Base-by-base conservation (phyloP, 805 yeast species). In the Lachancea waltii region DNA sequence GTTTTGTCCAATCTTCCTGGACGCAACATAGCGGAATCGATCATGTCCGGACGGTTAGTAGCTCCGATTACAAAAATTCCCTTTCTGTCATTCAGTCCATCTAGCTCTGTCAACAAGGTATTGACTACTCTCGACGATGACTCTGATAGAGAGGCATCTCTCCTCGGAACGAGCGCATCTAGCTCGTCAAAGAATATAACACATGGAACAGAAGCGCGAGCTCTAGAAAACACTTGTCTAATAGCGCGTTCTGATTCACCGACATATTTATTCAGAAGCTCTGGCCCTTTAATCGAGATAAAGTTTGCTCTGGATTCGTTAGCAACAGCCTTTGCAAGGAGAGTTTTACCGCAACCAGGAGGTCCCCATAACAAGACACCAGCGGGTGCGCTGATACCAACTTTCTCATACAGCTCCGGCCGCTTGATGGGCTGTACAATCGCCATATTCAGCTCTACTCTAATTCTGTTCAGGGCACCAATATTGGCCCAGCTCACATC, bases 351-450 rank as follows among this genome's bases (percentile, higher is more conserved):
- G 66, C 97, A 92, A 25, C 98, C 98, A 3, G 98, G 98, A 1
- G 98, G 98, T 0, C 98, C 98, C 98, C 98, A 92, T 70, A 92
- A 73, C 18, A 92, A 65, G 1, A 92, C 98, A 41, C 98, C 98
- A 0, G 95, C 87, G 2, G 97, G 97, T 0, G 97, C 96, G 38
- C 86, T 77, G 30, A 92, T 89, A 60, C 98, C 98, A 8, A 89
- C 97, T 42, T 79, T 77, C 46, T 77, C 79, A 56, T 84, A 92
- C 15, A 90, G 64, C 45, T 90, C 97, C 1, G 98, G 98, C 46
- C 85, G 75, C 53, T 81, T 80, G 49, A 92, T 89, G 1, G 98
- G 98, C 58, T 90, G 97, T 1, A 92, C 98, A 46, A 92, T 86
- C 10, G 97, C 95, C 92, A 87, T 86, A 56, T 92, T 95, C 21